Conservation (phyloP, 495 filamentous ascomycete species). For the Penicillium verhagenii region DNA sequence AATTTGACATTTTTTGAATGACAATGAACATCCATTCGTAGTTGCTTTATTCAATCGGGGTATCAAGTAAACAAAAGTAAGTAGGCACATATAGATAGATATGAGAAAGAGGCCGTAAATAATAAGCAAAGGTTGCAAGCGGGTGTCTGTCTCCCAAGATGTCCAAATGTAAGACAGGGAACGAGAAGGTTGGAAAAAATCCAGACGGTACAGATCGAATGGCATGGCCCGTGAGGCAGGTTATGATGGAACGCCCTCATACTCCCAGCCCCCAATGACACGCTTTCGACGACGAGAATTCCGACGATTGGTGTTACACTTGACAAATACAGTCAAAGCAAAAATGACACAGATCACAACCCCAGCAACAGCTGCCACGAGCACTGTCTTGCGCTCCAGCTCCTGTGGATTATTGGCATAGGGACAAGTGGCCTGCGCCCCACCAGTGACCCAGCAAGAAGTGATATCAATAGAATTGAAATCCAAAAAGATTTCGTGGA, state of each 20-base stretch:
- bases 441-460: constrained; percentile 59
- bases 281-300: constrained; percentile 50
- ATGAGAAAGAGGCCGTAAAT: too few relatives aligned
- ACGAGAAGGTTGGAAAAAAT: too few relatives aligned
- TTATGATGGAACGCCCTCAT: constrained; percentile 63
- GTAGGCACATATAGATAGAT: too few relatives aligned
- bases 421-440: constrained; percentile 51
- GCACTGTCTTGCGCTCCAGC: constrained; percentile 43
- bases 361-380: constrained; percentile 59
- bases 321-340: constrained; percentile 60
- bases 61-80: too few relatives aligned
- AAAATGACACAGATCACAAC: constrained; percentile 59
- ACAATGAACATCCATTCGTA: not conserved
- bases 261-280: constrained; percentile 59
- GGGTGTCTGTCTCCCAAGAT: too few relatives aligned
- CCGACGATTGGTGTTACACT: constrained; percentile 59
- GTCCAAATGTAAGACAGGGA: too few relatives aligned
- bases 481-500: constrained; percentile 52
- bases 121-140: too few relatives aligned
- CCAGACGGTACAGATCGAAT: too few relatives aligned
- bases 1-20: constrained; percentile 1
- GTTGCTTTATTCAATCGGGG: not conserved
- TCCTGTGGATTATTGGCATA: constrained; percentile 43
- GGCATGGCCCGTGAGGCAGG: not conserved
- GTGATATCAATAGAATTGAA: constrained; percentile 56